Evolutionary conservation across 2,329 filamentous ascomycete species (phyloP).

Genomic region (Colletotrichum sp.): DNA sequence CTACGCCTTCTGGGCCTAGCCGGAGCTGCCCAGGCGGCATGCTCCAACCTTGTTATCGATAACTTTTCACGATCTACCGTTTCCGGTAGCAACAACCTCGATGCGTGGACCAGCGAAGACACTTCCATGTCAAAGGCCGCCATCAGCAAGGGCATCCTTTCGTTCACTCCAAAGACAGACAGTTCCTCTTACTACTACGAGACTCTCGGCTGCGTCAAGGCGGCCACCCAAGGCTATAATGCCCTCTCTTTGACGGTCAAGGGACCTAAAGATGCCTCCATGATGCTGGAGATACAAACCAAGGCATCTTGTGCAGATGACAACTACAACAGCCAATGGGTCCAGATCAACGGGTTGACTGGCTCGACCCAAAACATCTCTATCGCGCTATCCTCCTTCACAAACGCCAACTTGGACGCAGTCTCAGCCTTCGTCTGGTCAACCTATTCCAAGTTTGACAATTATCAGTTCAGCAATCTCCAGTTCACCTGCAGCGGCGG

Average conservation of each 20-base stretch:
- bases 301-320: constrained; percentile 46
- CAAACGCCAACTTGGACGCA: background rate
- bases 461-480: constrained; percentile 5
- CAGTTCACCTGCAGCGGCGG: constrained; percentile 1
- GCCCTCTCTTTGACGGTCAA: constrained; percentile 36
- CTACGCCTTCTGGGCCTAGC: constrained; percentile 6
- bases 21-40: constrained; percentile 25
- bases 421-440: constrained; percentile 16
- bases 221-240: constrained; percentile 51
- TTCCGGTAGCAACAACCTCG: constrained; percentile 33
- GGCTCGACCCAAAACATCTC: constrained; percentile 55
- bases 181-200: constrained; percentile 59
- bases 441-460: background rate
- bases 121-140: constrained; percentile 46
- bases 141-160: constrained; percentile 45
- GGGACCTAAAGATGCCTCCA: constrained; percentile 21
- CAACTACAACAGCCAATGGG: constrained; percentile 47
- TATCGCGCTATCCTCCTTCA: constrained; percentile 45
- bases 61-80: constrained; percentile 35
- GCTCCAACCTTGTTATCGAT: constrained; percentile 35
- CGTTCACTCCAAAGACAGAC: constrained; percentile 48
- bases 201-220: constrained; percentile 51
- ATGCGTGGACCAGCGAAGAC: constrained; percentile 50
- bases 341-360: constrained; percentile 49
- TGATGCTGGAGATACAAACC: constrained; percentile 33